phyloP scores from a whole-genome alignment of 139 green algal species.

The Prasinococcaceae sp. region DNA sequence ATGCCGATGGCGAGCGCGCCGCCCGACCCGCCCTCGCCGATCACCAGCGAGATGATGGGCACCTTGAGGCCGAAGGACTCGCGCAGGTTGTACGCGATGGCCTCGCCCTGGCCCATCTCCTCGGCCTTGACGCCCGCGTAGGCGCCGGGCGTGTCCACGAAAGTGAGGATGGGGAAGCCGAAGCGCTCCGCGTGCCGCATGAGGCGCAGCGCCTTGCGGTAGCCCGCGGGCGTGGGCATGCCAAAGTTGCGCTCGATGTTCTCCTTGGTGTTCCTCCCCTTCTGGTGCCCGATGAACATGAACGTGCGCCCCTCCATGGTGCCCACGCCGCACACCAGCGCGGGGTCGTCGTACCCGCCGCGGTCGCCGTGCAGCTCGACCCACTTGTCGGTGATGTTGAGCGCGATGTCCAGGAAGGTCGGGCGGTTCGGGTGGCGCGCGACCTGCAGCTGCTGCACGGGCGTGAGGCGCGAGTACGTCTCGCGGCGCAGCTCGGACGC shows the following conservation, averaged over 20 bases:
- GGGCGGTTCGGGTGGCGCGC: conserved; percentile 85
- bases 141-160: conserved; percentile 92
- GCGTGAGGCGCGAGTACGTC: conserved; percentile 81
- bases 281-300: conserved; percentile 98
- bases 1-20: conserved; percentile 89
- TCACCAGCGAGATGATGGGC: conserved; percentile 81
- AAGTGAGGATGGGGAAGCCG: conserved; percentile 87
- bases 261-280: conserved; percentile 93
- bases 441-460: conserved; percentile 80
- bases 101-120: conserved; percentile 88
- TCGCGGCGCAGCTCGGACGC: conserved; percentile 79
- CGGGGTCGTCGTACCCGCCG: conserved; percentile 76
- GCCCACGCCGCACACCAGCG: conserved; percentile 83
- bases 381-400: conserved; percentile 93
- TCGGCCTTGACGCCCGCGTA: conserved; percentile 82
- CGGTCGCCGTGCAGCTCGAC: conserved; percentile 94
- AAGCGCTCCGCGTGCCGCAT: conserved; percentile 93
- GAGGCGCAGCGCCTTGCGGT: conserved; percentile 92
- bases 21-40: conserved; percentile 82
- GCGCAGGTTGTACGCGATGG: conserved; percentile 86
- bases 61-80: conserved; percentile 95
- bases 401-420: conserved; percentile 90
- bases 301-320: conserved; percentile 77
- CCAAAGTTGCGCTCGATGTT: conserved; percentile 50
- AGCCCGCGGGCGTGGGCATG: conserved; percentile 89